A percentile compares a stretch with the other conserved stretches of the same genome.
phyloP scores from a whole-genome alignment of 1,284 basidiomycete genomes.

The Sporisorium reilianum region DNA sequence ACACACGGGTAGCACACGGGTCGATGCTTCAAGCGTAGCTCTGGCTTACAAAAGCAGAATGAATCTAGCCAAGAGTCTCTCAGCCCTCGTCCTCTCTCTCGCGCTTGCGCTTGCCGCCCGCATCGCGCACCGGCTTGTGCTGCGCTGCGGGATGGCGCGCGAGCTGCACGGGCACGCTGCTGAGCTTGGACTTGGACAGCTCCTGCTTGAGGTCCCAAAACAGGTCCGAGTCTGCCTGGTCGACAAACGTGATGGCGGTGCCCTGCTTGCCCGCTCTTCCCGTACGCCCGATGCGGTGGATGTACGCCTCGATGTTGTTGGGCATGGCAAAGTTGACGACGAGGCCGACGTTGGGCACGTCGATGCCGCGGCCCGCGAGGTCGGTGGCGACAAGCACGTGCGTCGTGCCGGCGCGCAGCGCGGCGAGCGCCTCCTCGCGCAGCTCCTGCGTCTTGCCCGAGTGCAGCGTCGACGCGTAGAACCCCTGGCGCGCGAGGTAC shows the following conservation, averaged over 20 bases:
- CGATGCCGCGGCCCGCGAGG: conserved; percentile 96
- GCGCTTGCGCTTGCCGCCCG: conserved; percentile 30
- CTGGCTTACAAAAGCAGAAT: too few species aligned
- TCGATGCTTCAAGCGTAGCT: too few species aligned
- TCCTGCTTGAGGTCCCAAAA: conserved; percentile 72
- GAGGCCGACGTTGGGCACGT: conserved; percentile 93
- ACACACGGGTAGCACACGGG: not conserved
- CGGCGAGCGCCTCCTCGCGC: conserved; percentile 88
- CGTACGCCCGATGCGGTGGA: conserved; percentile 96
- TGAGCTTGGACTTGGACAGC: conserved; percentile 59
- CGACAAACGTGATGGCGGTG: conserved; percentile 91
- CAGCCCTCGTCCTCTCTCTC: conserved; percentile 49
- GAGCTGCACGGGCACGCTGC: conserved; percentile 51
- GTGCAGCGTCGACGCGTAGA: conserved; percentile 88
- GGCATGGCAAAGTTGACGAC: conserved; percentile 99
- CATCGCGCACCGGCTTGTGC: conserved; percentile 36
- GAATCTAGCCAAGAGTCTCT: too few species aligned
- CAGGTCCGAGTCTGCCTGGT: conserved; percentile 94
- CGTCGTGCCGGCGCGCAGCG: conserved; percentile 87
- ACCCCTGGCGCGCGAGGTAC: conserved; percentile 86
- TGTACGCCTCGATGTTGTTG: conserved; percentile 92
- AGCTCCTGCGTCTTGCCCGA: conserved; percentile 98
- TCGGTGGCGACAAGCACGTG: conserved; percentile 91
- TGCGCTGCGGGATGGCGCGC: conserved; percentile 63
- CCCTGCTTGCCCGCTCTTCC: conserved; percentile 96